Evolutionary conservation across 225 moss, liverwort and hornwort genomes (phyloP), one percentile per base, ranked within the genome.

Genomic region (Straminergon stramineum): DNA sequence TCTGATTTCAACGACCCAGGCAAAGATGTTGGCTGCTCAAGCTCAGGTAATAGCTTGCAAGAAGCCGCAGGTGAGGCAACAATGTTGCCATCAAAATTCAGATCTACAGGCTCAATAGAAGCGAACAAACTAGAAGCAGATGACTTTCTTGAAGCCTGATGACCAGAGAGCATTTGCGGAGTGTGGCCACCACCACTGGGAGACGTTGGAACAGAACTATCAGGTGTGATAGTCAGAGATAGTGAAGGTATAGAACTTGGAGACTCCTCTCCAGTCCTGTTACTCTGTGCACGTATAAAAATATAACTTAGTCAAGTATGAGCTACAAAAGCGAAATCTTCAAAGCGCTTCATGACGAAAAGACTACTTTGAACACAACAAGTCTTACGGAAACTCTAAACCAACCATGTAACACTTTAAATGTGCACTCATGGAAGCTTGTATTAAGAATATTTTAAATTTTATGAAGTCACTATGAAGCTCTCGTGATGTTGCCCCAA

Each of bases 221-320:
- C 97, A 89, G 97, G 97, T 63, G 96, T 94, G 76, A 94, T 90
- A 93, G 94, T 95, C 79, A 96, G 93, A 91, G 97, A 96, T 48
- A 91, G 91, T 85, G 95, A 92, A 66, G 91, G 89, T 68, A 93
- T 57, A 55, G 96, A 90, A 93, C 90, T 87, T 85, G 94, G 93
- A 51, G 93, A 90, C 73, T 89, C 94, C 66, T 91, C 97, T 79
- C 91, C 90, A 83, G 88, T 87, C 75, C 89, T 90, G 67, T 79
- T 87, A 83, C 89, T 89, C 93, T 93, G 93, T 86, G 61, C 85
- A 88, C 20, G 71, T 56, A 79, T 11, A 76, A 78, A 87, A n/a
- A 56, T 48, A 85, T 57, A 75, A 69, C 18, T 68, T 75, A 84
- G 88, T 74, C 75, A 88, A 55, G 85, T 81, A 63, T 73, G 87